Percentiles rank a stretch among this genome's conserved stretches.
phyloP scores from a whole-genome alignment of 2,329 filamentous ascomycete genomes.

The Byssothecium circinans region DNA sequence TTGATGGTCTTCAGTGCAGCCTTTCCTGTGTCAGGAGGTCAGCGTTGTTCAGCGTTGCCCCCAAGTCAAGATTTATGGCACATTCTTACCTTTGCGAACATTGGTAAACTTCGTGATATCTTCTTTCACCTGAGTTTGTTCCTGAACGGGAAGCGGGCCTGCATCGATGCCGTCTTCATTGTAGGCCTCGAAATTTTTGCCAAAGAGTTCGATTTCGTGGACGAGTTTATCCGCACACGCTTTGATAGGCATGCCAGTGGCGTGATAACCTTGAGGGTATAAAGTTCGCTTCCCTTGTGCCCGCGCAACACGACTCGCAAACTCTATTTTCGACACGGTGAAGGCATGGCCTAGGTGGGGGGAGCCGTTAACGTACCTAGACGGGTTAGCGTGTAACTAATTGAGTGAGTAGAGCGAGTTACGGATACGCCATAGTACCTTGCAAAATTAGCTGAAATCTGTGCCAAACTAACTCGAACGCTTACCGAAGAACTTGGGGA shows the following conservation, averaged over 20 bases:
- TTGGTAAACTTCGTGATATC: constrained; percentile 92
- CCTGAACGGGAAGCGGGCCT: constrained; percentile 58
- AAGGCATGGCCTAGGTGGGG: constrained; percentile 92
- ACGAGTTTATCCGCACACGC: constrained; percentile 94
- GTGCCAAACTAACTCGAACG: too few species aligned
- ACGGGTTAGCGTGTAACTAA: too few species aligned
- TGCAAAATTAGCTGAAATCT: too few species aligned
- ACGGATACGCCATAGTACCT: constrained; percentile 69
- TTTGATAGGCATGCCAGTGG: constrained; percentile 93
- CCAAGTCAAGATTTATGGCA: too few species aligned
- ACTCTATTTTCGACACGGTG: constrained; percentile 90
- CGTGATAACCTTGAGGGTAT: constrained; percentile 93
- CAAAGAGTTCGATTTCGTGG: constrained; percentile 86
- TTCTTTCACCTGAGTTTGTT: constrained; percentile 69
- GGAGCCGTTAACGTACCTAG: constrained; percentile 47
- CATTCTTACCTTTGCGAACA: constrained; percentile 71
- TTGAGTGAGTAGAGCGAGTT: too few species aligned
- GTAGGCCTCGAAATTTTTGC: constrained; percentile 80
- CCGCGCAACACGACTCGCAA: constrained; percentile 79
- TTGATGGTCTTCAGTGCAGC: constrained; percentile 85
- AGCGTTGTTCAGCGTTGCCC: too few species aligned
- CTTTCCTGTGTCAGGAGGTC: too few species aligned
- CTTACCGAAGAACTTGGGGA: constrained; percentile 97
- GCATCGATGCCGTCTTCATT: constrained; percentile 38
- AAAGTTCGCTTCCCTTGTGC: constrained; percentile 88